Percentiles rank a stretch among this genome's conserved stretches.
Evolutionary conservation across 768 basidiomycete genomes (phyloP).

Genomic region (Podaxis mareebaensis): DNA sequence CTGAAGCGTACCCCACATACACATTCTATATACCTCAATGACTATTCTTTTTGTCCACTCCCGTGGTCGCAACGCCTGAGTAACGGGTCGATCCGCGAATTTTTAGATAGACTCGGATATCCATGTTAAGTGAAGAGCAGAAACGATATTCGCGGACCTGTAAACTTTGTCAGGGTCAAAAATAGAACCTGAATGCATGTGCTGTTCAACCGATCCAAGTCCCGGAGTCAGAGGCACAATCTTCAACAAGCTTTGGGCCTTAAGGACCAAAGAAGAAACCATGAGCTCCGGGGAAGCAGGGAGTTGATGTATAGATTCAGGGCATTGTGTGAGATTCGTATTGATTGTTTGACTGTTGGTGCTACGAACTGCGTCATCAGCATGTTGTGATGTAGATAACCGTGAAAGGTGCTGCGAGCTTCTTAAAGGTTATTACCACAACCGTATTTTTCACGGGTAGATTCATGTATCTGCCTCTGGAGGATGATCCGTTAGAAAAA

Average conservation of each 20-base stretch:
- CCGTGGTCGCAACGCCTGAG: constrained; percentile 10
- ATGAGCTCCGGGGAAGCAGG: neutral
- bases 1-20: constrained; percentile 3
- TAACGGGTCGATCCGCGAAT: constrained; percentile 30
- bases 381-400: neutral
- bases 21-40: constrained; percentile 16
- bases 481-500: constrained; percentile 8
- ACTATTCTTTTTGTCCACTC: constrained; percentile 8
- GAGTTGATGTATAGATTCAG: neutral
- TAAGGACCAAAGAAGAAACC: constrained; percentile 1
- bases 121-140: constrained; percentile 11
- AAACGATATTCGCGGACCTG: constrained; percentile 26
- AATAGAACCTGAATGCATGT: constrained; percentile 23
- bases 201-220: constrained; percentile 4
- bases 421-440: neutral
- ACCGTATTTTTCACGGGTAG: neutral
- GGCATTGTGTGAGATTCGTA: neutral
- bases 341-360: neutral
- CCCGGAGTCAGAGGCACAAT: constrained; percentile 6
- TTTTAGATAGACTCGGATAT: constrained; percentile 32
- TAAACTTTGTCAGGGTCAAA: constrained; percentile 23
- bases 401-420: neutral
- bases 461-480: neutral
- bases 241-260: constrained; percentile 14
- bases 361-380: neutral